phyloP scores from a whole-genome alignment of 2,329 filamentous ascomycete genomes.

The Fusarium penzigii region DNA sequence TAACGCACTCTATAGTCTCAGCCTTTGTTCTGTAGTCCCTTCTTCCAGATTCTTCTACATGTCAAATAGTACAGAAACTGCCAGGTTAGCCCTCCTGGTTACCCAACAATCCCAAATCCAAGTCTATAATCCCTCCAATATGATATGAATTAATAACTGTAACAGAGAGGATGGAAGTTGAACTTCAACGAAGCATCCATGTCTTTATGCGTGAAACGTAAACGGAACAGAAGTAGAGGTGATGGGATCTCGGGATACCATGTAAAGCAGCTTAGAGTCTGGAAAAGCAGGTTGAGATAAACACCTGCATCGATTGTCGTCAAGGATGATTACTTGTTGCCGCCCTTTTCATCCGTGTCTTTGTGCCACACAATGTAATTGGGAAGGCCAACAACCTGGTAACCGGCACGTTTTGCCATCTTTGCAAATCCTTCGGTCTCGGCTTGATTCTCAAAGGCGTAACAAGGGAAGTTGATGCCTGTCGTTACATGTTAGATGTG shows the following conservation, averaged over 20 bases:
- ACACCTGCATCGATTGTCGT: slow-evolving; percentile 5
- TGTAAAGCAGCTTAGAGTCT: not conserved
- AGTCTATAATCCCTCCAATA: not conserved
- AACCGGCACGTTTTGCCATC: slow-evolving; percentile 96
- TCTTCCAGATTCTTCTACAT: slow-evolving; percentile 2
- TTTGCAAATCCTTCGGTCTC: slow-evolving; percentile 98
- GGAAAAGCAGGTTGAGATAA: not conserved
- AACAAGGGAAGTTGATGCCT: slow-evolving; percentile 97
- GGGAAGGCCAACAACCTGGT: slow-evolving; percentile 86
- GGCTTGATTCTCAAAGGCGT: slow-evolving; percentile 97
- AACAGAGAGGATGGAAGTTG: not conserved
- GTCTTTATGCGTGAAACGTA: not conserved
- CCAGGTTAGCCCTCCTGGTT: not conserved
- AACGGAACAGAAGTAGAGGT: not conserved
- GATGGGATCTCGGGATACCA: not conserved
- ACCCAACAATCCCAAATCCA: not conserved
- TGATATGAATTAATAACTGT: not conserved
- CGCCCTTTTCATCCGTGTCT: slow-evolving; percentile 91
- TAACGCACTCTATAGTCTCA: not conserved
- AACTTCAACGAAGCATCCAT: not conserved
- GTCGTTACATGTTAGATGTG: slow-evolving; percentile 24
- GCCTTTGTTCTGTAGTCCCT: slow-evolving; percentile 5
- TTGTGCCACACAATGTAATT: slow-evolving; percentile 99
- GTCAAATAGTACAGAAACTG: not conserved
- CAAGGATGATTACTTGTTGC: slow-evolving; percentile 57